Evolutionary conservation across 352 stramenopile genomes (phyloP).

Genomic region (Phytophthora multivora): DNA sequence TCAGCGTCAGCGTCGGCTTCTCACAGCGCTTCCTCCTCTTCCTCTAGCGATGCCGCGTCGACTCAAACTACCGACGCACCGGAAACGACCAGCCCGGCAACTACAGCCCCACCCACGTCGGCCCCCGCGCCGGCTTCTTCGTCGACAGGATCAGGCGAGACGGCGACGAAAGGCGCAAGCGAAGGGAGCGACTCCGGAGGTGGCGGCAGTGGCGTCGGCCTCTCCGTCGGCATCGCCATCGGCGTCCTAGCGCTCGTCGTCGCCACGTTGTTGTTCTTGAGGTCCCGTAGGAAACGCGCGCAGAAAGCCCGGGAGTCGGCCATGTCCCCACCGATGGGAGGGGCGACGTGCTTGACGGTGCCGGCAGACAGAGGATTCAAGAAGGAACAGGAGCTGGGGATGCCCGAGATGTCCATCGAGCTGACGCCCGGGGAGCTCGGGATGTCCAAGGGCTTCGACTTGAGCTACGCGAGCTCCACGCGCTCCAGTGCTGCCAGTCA

Average conservation of each 20-base stretch:
- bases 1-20: constrained; percentile 1
- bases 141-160: constrained; percentile 14
- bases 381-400: constrained; percentile 35
- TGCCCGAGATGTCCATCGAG: constrained; percentile 52
- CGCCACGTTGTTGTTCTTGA: constrained; percentile 28
- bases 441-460: constrained; percentile 33
- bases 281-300: constrained; percentile 13
- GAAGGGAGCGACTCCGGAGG: neutral
- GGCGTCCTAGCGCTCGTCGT: constrained; percentile 37
- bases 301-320: constrained; percentile 14
- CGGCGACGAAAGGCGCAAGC: constrained; percentile 7
- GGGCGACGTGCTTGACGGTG: constrained; percentile 20
- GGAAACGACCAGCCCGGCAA: neutral
- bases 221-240: constrained; percentile 35
- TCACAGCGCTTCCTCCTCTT: constrained; percentile 10
- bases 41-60: constrained; percentile 1
- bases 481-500: constrained; percentile 32
- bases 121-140: neutral
- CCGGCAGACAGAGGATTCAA: constrained; percentile 35
- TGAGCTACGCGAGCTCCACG: constrained; percentile 40
- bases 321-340: constrained; percentile 9
- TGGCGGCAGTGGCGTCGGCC: neutral
- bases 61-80: constrained; percentile 4
- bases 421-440: constrained; percentile 36
- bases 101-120: neutral